Evolutionary conservation across 345 rosid species (phyloP), one percentile per base, ranked within the genome.

Genomic region (Corchorus olitorius): DNA sequence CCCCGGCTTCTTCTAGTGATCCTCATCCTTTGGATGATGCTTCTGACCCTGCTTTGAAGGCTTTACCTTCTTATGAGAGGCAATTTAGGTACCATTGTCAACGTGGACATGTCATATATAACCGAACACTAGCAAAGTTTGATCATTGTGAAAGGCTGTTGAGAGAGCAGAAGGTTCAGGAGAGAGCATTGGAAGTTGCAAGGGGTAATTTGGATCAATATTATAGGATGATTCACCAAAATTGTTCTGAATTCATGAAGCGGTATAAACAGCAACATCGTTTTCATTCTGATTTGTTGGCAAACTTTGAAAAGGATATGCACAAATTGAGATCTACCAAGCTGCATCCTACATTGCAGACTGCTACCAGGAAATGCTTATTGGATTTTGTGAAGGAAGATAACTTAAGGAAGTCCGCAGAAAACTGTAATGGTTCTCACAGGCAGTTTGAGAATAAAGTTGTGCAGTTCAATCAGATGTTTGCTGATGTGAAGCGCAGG

Each of bases 391-490:
- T 91, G 61, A 90, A 91, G 92, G 99, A 94, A 83, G 98, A 91
- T 20, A 84, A 81, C 80, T 79, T 97, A 87, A 86, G 87, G 75
- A 94, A 88, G 89, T 86, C 87, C 6, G 87, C 74, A 19, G 99
- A 91, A 68, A 89, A 64, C 71, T 89, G 98, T 80, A 83, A 83
- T 74, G 87, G 66, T 82, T 94, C 93, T 27, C 96, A 92, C 69
- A 85, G 82, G 86, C 98, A 91, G 86, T 97, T 94, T 83, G 97
- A 94, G 88, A 94, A 85, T 79, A 97, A 91, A 86, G 93, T 97
- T 67, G 82, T 79, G 1, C 93, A 94, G 77, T 91, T 97, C 65
- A 89, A 89, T 89, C 94, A 90, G 84, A 92, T 66, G 86, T 92
- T 94, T 82, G 83, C 77, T 9, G 97, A 97, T 50, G 90, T 84